Evolutionary conservation across 257 asterid genomes (phyloP).

Genomic region (Scutellaria barbata): DNA sequence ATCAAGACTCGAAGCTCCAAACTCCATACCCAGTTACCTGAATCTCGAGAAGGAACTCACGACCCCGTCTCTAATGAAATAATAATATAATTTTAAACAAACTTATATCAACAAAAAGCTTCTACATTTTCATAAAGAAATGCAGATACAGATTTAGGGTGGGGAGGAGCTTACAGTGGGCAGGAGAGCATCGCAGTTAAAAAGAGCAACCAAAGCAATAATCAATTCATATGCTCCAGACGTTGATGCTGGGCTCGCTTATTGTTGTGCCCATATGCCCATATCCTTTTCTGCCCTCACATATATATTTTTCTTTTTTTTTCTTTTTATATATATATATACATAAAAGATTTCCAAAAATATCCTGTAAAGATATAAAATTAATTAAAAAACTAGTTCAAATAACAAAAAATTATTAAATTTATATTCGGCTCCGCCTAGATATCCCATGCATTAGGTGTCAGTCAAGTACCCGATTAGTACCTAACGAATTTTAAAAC

Average conservation of each 20-base stretch:
- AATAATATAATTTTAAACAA: not conserved
- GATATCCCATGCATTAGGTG: no score
- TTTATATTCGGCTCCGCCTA: no score
- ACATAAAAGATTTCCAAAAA: no score
- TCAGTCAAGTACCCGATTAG: no score
- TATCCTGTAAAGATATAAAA: no score
- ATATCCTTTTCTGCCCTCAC: not conserved
- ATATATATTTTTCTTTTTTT: not conserved
- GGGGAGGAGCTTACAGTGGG: slow-evolving; percentile 50
- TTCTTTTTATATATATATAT: no score
- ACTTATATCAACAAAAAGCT: not conserved
- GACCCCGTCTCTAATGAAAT: not conserved
- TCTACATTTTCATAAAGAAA: not conserved
- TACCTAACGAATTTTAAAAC: no score
- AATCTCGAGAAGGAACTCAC: not conserved
- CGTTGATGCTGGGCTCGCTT: not conserved
- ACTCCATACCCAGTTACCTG: not conserved
- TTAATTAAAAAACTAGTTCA: no score
- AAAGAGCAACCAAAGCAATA: slow-evolving; percentile 19
- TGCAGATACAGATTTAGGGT: not conserved
- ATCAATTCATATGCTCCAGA: not conserved
- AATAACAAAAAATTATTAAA: no score
- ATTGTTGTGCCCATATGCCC: not conserved
- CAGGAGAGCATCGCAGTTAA: slow-evolving; percentile 51
- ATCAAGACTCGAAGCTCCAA: slow-evolving; percentile 10